Base-by-base conservation (phyloP, 2,329 filamentous ascomycete species). In the Beauveria scarabaeidicola region DNA sequence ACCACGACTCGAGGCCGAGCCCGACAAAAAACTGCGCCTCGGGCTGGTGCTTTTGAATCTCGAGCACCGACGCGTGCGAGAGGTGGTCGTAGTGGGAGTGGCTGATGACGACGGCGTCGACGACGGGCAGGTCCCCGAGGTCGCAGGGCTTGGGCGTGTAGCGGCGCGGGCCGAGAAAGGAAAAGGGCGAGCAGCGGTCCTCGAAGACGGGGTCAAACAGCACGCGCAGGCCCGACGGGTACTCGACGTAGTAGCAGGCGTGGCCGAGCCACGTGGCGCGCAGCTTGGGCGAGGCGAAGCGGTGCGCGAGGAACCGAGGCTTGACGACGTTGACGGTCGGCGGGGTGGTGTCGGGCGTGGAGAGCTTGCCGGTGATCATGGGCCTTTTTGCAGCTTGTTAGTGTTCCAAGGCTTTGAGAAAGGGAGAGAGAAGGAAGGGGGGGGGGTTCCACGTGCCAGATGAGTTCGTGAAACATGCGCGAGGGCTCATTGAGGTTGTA, bases 1-100 rank as follows among this genome's bases (percentile, higher is more conserved):
- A 96, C 92, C 92, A 97, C 52, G 81, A 77, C 72, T 89, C 89
- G 60, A 96, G 84, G 2, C 91, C 91, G 4, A 96, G 74, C 0
- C 91, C 90, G 23, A 91, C 91, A 64, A 96, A 94, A 75, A 94
- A 97, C 64, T 95, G 90, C 44, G 84, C 91, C 15, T 88, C 81
- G 0, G 91, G 91, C 67, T 94, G 86, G 56, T 81, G 78, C 64
- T 84, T 80, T 58, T 85, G 79, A 57, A 97, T 81, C 66, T 90
- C 83, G 62, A 82, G 79, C 23, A 96, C 82, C 0, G 88, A 91
- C 0, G 85, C 81, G 66, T 91, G 85, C 1, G 89, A 93, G 13
- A 97, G 78, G 69, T 97, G 93, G 73, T 97, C 93, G 72, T 97
- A 97, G 74, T 97, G 93, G 66, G 87, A 91, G 74, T 97, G 92